Base-by-base conservation (phyloP, 495 filamentous ascomycete species). In the Filosporella fistucella region DNA sequence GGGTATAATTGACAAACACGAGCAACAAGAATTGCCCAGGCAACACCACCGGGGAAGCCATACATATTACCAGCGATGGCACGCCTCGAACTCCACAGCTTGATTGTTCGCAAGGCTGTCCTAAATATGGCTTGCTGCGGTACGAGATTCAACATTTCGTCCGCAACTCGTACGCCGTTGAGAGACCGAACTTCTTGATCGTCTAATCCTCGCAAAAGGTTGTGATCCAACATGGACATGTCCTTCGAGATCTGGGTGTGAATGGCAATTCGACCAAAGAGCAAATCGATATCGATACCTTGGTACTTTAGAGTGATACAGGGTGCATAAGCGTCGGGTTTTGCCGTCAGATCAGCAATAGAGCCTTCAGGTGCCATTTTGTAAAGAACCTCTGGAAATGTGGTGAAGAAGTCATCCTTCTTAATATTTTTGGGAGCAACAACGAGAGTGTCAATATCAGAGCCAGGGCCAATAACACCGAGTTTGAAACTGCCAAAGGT, bases 1-100 rank as follows among this genome's bases (percentile, higher is more conserved):
- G 93, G 93, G 68, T 96, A 98, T n/a, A 97, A 73, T 63, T 98
- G 93, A 61, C 93, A 98, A 36, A 97, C 88, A 49, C 93, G 75
- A 18, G 93, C 93, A 16, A 97, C 90, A 56, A 97, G 71, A 84
- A 98, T 95, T 23, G 91, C 93, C 88, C 91, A 98, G 16, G 93
- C 93, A 39, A 98, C 89, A 67, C 93, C 93, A 48, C 93, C 93
- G 9, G 93, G 94, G 54, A 90, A 98, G 13, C 93, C 93, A 47
- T 95, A 88, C 50, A 98, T 86, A 57, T 96, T 95, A 42, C 89
- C 86, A 62, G 96, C 96, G 14, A 97, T 87, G 10, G 88, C 93
- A 45, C 90, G 85, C 12, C 90, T 79, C 63, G 95, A 88, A 22
- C 91, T 90, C 93, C 93, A 98, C 5, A 97, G 74, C 63, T 98